Evolutionary conservation across 2,329 filamentous ascomycete species (phyloP), one percentile per base, ranked within the genome.

Genomic region (Venturia pyrina): DNA sequence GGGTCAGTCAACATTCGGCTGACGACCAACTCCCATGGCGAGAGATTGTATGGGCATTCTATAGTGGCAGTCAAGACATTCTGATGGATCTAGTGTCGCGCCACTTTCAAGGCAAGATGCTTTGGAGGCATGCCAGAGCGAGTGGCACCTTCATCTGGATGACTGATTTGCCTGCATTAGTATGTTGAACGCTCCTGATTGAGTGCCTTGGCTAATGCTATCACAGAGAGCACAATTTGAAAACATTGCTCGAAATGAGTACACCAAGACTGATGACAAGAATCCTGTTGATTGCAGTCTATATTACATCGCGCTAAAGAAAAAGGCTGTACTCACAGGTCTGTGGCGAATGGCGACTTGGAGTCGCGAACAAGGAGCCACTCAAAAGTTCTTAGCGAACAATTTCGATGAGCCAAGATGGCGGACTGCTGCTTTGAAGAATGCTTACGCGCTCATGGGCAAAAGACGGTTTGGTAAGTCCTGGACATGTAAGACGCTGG

Each of bases 141-240:
- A 91, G 89, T 69, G 95, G 95, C 13, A 83, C 98, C 65, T 97
- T 96, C 73, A 93, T 97, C 87, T 99, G 95, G 93, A 82, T 99
- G 69, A 85, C 87, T 0, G 93, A 97, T 75, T 76, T 82, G 21
- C 84, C 83, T 65, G 87, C 91, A 28, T 79, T 98, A 73, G 91
- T 95, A 81, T 76, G 87, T 75, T 64, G 34, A 37, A 11, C 7
- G 28, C 13, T 17, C 48, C 60, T 62, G 21, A 66, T 72, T 21
- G 10, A 11, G 15, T n/a, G 34, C 13, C 61, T 3, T 6, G 17
- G 34, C 21, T 28, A 41, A 65, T 4, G 40, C 2, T n/a, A 62
- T 48, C 62, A 66, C 70, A 90, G 88, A 86, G 83, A 74, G 77
- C 84, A 0, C 91, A 97, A 72, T 93, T 99, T 69, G 95, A 99